Base-by-base conservation (phyloP, 306 rosid genomes). In the Prunus salicina region DNA sequence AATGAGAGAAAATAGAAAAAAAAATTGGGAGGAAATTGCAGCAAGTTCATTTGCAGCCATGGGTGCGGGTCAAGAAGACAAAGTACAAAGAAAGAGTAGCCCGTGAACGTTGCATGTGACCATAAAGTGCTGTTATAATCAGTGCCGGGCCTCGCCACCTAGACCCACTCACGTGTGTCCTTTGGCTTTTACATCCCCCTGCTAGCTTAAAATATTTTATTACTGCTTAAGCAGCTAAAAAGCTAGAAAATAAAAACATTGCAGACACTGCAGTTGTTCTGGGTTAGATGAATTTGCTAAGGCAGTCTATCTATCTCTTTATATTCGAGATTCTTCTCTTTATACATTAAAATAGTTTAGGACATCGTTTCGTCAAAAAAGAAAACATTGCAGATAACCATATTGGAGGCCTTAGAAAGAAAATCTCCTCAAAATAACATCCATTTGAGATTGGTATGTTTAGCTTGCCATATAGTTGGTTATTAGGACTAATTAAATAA, bases 61-160 rank as follows among this genome's bases (percentile, higher is more conserved):
- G 71, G 84, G 67, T 71, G 76, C 69, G 74, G 81, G 77, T 89
- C 80, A 79, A 80, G 86, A 92, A 80, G 90, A 89, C 91, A 91
- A 89, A 78, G 79, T 22, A 64, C 51, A 49, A 55, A 25, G 28
- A 72, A 55, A 65, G 72, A 52, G 73, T 18, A 79, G 88, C 91
- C 98, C 98, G 98, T 95, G 98, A 95, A 92, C 83, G 78, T 80
- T 88, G 97, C 98, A 95, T 93, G 98, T 95, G 98, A 92, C 79
- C 88, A 82, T 83, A 80, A 83, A 85, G 94, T 86, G 86, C 83
- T 94, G 95, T 92, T 92, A 86, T 83, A 84, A 87, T 94, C 93
- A 86, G 89, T 89, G 95, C 91, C 87, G 84, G 86, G 50, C 81
- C 84, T 88, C 86, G 85, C 90, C 93, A 81, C 86, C 74, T 80